Base-by-base conservation (phyloP, 2,329 filamentous ascomycete species). In the Aspergillus flavus region DNA sequence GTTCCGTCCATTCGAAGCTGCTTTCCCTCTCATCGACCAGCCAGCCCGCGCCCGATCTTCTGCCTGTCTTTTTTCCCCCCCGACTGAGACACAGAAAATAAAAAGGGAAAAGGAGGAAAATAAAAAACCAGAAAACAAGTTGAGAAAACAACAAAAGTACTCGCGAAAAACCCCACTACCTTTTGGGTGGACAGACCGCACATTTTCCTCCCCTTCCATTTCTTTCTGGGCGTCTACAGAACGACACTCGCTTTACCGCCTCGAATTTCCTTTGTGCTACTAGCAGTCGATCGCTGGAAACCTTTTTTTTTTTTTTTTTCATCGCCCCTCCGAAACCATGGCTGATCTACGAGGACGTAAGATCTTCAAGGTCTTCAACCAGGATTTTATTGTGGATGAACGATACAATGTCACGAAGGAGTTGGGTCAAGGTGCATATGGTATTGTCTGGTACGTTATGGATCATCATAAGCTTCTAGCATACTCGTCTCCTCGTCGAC, bases 311-410 rank as follows among this genome's bases (percentile, higher is more conserved):
- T 36, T 36, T 16, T 41, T n/a, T 41, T 52, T 41, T 7, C 32
- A 36, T 60, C 34, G 6, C 52, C 52, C 52, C 48, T 43, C 58
- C 62, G 50, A 63, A 67, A 65, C 62, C 73, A 89, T 89, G 87
- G 79, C 83, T 69, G 86, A 89, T 72, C 79, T 89, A 65, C 81
- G 83, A 67, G 89, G 89, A 76, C 90, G 93, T 81, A 97, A 97
- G 86, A 88, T 94, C 80, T 97, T 97, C 87, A 97, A 96, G 89
- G 94, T 99, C 79, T 99, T 99, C 84, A 97, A 97, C 85, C 95
- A 99, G 78, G 95, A 99, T 84, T 99, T 99, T 78, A 89, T 97
- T 72, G 95, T 98, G 75, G 95, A 98, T 78, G 94, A 98, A 81
- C 90, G 94, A 74, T 99, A 99, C 83, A 97, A 92, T 69, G 95